Conservation (phyloP, 106 monocot genomes). For the Apostasia shenzhenica region DNA sequence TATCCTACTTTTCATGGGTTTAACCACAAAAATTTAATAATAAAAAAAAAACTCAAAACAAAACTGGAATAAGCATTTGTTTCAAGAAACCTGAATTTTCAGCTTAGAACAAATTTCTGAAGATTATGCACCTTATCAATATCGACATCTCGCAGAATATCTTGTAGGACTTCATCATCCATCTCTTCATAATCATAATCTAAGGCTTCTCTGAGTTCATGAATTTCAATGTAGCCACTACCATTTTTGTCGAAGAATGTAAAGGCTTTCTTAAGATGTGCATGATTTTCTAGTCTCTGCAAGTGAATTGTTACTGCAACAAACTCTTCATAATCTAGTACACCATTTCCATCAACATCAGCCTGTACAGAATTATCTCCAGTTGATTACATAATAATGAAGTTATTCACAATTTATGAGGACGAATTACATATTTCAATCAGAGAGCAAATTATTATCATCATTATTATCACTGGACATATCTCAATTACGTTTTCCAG, state of each 20-base stretch:
- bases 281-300: background rate
- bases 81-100: too few species aligned
- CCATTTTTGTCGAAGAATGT: slow-evolving; percentile 5
- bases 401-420: too few species aligned
- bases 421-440: too few species aligned
- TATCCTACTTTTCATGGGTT: too few species aligned
- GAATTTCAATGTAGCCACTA: slow-evolving; percentile 3
- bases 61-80: too few species aligned
- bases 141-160: slow-evolving; percentile 4
- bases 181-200: background rate
- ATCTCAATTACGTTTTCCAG: too few species aligned
- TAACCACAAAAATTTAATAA: too few species aligned
- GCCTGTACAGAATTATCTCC: background rate
- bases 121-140: background rate
- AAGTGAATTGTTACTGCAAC: slow-evolving; percentile 6
- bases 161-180: background rate
- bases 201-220: slow-evolving; percentile 5
- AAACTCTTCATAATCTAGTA: slow-evolving; percentile 5
- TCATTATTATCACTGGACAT: too few species aligned
- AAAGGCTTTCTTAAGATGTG: slow-evolving; percentile 8
- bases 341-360: slow-evolving; percentile 12
- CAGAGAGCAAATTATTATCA: too few species aligned
- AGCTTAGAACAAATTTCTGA: too few species aligned
- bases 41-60: too few species aligned
- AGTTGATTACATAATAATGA: too few species aligned